Evolutionary conservation across 1,284 basidiomycete species (phyloP).

Genomic region (Naganishia cerealis): DNA sequence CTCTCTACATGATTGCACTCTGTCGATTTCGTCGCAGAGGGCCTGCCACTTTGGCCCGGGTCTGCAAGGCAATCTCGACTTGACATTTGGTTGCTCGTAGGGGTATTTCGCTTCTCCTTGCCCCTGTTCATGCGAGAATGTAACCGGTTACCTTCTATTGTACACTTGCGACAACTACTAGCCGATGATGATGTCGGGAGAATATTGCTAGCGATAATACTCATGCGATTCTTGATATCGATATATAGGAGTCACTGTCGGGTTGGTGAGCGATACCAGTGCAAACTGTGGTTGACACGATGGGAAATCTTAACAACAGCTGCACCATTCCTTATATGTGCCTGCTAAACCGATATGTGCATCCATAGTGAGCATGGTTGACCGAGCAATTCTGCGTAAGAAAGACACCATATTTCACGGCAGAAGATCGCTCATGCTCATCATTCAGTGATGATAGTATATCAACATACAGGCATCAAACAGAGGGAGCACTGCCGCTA

Average conservation of each 20-base stretch:
- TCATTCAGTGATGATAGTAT: too few species aligned
- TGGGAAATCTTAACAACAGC: slow-evolving; percentile 5
- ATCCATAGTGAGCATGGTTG: not conserved
- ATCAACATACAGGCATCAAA: too few species aligned
- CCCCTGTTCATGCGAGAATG: slow-evolving; percentile 2
- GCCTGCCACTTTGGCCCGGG: not conserved
- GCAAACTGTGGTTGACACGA: not conserved
- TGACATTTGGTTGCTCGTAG: slow-evolving; percentile 10
- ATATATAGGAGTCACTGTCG: not conserved
- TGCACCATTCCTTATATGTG: not conserved
- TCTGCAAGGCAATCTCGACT: not conserved
- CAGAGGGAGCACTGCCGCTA: too few species aligned
- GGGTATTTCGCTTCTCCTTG: not conserved
- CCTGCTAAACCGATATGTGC: not conserved
- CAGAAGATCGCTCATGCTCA: too few species aligned
- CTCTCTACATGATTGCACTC: not conserved
- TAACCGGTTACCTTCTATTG: slow-evolving; percentile 1
- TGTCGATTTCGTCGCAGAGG: slow-evolving; percentile 7
- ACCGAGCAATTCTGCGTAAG: not conserved
- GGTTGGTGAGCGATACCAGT: not conserved
- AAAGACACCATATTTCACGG: too few species aligned
- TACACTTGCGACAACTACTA: slow-evolving; percentile 6
- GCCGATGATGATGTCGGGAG: not conserved
- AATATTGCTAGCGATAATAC: not conserved
- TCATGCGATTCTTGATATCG: not conserved